A percentile compares a stretch with the other conserved stretches of the same genome.
Conservation (phyloP, 2,329 filamentous ascomycete genomes). For the Cladosporium sp. region DNA sequence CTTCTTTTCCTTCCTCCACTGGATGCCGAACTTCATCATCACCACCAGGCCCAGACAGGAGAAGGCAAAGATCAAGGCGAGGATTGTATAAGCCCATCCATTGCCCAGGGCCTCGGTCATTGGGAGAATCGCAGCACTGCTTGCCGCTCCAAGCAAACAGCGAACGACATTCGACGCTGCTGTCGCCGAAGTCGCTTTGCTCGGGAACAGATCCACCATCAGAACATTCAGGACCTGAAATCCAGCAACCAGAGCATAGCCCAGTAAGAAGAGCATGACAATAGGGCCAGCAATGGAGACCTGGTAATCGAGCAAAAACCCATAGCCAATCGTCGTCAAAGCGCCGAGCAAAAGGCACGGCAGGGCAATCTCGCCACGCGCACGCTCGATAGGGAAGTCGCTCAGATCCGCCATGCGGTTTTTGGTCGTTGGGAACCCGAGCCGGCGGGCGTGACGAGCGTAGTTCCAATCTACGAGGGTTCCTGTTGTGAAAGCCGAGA, state of each 20-base stretch:
- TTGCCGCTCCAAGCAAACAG: slow-evolving; percentile 41
- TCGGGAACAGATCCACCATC: slow-evolving; percentile 42
- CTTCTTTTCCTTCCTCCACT: slow-evolving; percentile 23
- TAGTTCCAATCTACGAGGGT: slow-evolving; percentile 43
- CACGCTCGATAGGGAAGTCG: slow-evolving; percentile 41
- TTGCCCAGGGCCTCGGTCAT: slow-evolving; percentile 36
- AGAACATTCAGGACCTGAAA: slow-evolving; percentile 45
- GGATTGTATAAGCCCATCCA: slow-evolving; percentile 39
- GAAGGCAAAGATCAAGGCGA: slow-evolving; percentile 26
- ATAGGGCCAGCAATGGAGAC: slow-evolving; percentile 25
- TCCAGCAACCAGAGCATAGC: slow-evolving; percentile 35
- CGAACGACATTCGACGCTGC: slow-evolving; percentile 42
- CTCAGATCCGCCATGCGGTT: slow-evolving; percentile 35
- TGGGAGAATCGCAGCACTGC: slow-evolving; percentile 35
- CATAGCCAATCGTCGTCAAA: slow-evolving; percentile 35
- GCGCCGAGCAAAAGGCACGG: slow-evolving; percentile 33
- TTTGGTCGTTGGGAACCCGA: slow-evolving; percentile 31
- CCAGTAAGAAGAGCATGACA: slow-evolving; percentile 26
- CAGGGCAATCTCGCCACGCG: slow-evolving; percentile 37
- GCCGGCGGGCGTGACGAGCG: slow-evolving; percentile 29
- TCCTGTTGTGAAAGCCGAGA: slow-evolving; percentile 37
- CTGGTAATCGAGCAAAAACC: slow-evolving; percentile 36
- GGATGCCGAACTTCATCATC: slow-evolving; percentile 23
- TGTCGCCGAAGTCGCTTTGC: slow-evolving; percentile 37
- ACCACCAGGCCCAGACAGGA: slow-evolving; percentile 18